Conservation (phyloP, 371 early-diverging fungal genomes). For the Massospora cicadina region DNA sequence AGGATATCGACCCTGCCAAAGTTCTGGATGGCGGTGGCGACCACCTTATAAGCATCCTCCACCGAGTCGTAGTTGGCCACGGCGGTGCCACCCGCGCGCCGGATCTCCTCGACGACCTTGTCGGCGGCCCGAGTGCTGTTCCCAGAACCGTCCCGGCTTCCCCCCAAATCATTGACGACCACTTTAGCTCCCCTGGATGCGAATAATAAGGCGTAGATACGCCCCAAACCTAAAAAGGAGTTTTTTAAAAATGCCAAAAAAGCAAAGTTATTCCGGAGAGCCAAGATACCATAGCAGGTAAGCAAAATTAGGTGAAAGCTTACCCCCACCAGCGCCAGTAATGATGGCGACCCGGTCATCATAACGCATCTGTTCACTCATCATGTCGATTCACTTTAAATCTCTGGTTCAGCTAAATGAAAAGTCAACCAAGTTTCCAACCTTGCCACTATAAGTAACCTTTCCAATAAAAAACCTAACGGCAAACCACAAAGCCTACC, state of each 20-base stretch:
- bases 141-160: slow-evolving; percentile 62
- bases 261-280: background rate
- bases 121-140: slow-evolving; percentile 69
- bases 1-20: slow-evolving; percentile 90
- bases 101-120: slow-evolving; percentile 88
- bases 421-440: no score
- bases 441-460: no score
- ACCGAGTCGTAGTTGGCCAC: slow-evolving; percentile 97
- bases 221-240: slow-evolving; percentile 44
- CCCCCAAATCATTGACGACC: slow-evolving; percentile 87
- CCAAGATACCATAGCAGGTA: background rate
- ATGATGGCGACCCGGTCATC: slow-evolving; percentile 86
- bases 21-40: slow-evolving; percentile 85
- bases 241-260: background rate
- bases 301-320: slow-evolving; percentile 12
- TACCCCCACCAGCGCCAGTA: slow-evolving; percentile 95
- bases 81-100: slow-evolving; percentile 76
- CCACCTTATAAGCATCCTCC: slow-evolving; percentile 88
- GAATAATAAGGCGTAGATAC: slow-evolving; percentile 82
- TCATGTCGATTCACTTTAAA: no score
- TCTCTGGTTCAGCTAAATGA: no score
- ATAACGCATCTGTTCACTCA: slow-evolving; percentile 37
- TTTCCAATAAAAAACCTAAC: no score
- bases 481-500: no score
- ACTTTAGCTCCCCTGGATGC: slow-evolving; percentile 74